Percentiles rank a stretch among this genome's conserved stretches.
Evolutionary conservation across 2,329 filamentous ascomycete species (phyloP).

Genomic region (Ophiostoma ulmi): DNA sequence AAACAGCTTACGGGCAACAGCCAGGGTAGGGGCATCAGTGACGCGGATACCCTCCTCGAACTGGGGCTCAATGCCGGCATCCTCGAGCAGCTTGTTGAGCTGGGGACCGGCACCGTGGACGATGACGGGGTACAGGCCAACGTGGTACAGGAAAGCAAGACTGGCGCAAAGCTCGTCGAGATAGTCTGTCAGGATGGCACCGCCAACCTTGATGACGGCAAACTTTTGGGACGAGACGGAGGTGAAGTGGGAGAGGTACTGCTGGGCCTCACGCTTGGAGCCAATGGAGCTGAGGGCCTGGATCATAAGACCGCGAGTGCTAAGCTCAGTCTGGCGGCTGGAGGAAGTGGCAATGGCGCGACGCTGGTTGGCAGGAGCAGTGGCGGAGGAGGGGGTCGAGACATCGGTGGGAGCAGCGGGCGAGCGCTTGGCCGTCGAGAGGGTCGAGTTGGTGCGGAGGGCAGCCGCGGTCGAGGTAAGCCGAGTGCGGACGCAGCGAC

Average conservation of each 20-base stretch:
- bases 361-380: constrained; percentile 26
- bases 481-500: constrained; percentile 36
- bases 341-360: constrained; percentile 36
- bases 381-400: not conserved
- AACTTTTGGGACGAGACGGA: constrained; percentile 96
- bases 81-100: constrained; percentile 84
- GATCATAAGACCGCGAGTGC: constrained; percentile 74
- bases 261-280: constrained; percentile 91
- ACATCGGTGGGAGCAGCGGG: constrained; percentile 3
- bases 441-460: constrained; percentile 19
- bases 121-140: constrained; percentile 89
- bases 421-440: constrained; percentile 20
- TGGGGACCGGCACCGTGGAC: constrained; percentile 90
- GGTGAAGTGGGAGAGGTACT: constrained; percentile 95
- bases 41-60: constrained; percentile 96
- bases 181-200: constrained; percentile 91
- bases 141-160: constrained; percentile 86
- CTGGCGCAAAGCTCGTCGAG: constrained; percentile 86
- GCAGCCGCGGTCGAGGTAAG: constrained; percentile 29
- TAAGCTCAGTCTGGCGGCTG: constrained; percentile 44
- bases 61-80: constrained; percentile 86
- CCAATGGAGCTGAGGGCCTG: constrained; percentile 93
- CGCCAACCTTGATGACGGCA: constrained; percentile 96
- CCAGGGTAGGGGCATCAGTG: constrained; percentile 91
- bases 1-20: constrained; percentile 86